These are phyloP conservation scores for Diophrys sp. DNA, from an alignment of 73 alveolate species.

Conservation along the genomic window DNA sequence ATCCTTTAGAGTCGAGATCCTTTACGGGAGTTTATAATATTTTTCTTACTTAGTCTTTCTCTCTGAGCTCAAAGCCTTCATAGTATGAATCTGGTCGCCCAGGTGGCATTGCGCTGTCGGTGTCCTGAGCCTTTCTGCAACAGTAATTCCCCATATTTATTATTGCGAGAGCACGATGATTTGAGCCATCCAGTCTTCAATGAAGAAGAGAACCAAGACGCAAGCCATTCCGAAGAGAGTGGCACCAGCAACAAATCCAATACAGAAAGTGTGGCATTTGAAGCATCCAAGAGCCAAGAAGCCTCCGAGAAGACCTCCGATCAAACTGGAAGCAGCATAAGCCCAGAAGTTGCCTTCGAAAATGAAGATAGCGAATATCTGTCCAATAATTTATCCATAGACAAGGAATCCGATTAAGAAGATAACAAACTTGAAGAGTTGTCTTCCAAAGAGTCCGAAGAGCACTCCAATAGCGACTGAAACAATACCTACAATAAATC, in stretches of 20 bases:
- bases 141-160: too few relatives aligned
- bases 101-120: too few relatives aligned
- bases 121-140: too few relatives aligned
- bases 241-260: neutral
- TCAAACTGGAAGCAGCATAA: neutral
- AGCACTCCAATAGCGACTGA: neutral
- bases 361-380: neutral
- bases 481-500: neutral
- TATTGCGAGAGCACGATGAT: too few relatives aligned
- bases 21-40: too few relatives aligned
- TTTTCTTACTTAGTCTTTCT: too few relatives aligned
- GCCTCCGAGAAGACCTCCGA: neutral
- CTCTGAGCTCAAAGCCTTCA: too few relatives aligned
- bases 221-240: neutral
- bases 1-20: too few relatives aligned
- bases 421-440: neutral
- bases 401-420: neutral
- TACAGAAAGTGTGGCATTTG: conserved; percentile 1
- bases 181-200: neutral
- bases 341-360: neutral
- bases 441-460: neutral
- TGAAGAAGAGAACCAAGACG: neutral
- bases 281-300: neutral
- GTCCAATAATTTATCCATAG: neutral
- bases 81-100: too few relatives aligned